These are phyloP conservation scores for Boletus pseudo-olivaceus DNA, from an alignment of 768 basidiomycete genomes.

Conservation along the genomic window DNA sequence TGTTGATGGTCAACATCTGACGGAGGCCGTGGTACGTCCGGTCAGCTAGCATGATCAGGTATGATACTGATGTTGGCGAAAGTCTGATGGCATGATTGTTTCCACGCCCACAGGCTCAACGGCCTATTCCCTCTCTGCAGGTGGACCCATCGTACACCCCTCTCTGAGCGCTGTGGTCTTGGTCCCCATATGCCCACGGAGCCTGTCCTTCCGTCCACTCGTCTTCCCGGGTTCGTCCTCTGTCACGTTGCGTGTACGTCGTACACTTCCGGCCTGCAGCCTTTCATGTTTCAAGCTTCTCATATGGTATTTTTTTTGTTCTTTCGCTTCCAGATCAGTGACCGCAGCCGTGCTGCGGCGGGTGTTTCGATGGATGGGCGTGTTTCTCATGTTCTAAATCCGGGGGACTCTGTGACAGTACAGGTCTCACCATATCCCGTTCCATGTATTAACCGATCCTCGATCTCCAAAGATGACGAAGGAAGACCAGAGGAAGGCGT, in stretches of 20 bases:
- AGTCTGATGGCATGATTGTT: constrained; percentile 93
- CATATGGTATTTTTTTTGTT: neutral
- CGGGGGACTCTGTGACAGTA: constrained; percentile 83
- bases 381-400: constrained; percentile 73
- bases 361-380: constrained; percentile 94
- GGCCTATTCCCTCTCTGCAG: constrained; percentile 92
- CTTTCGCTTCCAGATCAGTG: constrained; percentile 59
- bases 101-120: constrained; percentile 97
- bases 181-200: constrained; percentile 94
- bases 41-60: constrained; percentile 5
- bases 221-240: constrained; percentile 83
- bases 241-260: constrained; percentile 66
- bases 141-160: constrained; percentile 95
- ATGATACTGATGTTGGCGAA: constrained; percentile 13
- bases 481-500: constrained; percentile 58
- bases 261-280: neutral
- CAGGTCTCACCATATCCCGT: constrained; percentile 86
- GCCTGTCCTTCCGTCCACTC: constrained; percentile 86
- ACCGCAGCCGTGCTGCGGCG: constrained; percentile 78
- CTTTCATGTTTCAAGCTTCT: neutral
- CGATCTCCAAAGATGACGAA: constrained; percentile 53
- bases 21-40: constrained; percentile 83
- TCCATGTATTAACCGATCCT: constrained; percentile 88
- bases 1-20: constrained; percentile 92
- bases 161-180: constrained; percentile 85